Evolutionary conservation across 176 grass and related monocot genomes (phyloP), one percentile per base, ranked within the genome.

Genomic region (Dendrocalamus sinicus): DNA sequence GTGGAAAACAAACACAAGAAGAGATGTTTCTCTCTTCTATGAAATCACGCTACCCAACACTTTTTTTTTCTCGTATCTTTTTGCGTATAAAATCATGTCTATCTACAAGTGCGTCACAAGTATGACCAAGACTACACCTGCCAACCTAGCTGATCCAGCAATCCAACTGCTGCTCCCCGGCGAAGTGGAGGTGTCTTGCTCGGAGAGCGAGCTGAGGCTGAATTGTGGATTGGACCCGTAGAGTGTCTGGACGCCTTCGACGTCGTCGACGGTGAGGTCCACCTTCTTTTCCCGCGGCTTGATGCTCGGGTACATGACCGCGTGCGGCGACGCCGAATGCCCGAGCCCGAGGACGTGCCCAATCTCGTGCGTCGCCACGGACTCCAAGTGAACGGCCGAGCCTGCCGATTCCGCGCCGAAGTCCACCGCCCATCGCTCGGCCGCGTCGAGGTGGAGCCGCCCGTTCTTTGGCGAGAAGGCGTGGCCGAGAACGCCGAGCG

Each of bases 261-360:
- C 72, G 84, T 98, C 96, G 41, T 98, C 96, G 41, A 91, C 71
- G 63, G 73, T 87, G 73, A 98, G 94, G 13, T 91, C 91, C 8
- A 80, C 88, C 90, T 94, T 98, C 86, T 86, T 91, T 24, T 72
- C 72, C 65, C 88, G 44, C 6, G 96, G 88, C 10, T 73, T 89
- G 60, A 98, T 89, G 84, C 81, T 95, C 7, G 96, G 96, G 88
- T 95, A 98, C 96, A 98, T 98, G 63, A 98, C 90, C 0, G 96
- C 96, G 20, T 84, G 83, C n/a, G 78, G 91, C 52, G 89, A 85
- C 4, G 88, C 68, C 4, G 96, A 91, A 88, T 98, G 96, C 5
- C 89, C 96, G 7, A 98, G 86, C 46, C 96, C 96, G 2, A 98
- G 88, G 40, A 98, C 90, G 81, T 98, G 96, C 0, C 96, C 96